Percentiles rank a stretch among this genome's conserved stretches.
phyloP scores from a whole-genome alignment of 228 moss, liverwort and hornwort genomes.

The Sphagnum magellanicum region DNA sequence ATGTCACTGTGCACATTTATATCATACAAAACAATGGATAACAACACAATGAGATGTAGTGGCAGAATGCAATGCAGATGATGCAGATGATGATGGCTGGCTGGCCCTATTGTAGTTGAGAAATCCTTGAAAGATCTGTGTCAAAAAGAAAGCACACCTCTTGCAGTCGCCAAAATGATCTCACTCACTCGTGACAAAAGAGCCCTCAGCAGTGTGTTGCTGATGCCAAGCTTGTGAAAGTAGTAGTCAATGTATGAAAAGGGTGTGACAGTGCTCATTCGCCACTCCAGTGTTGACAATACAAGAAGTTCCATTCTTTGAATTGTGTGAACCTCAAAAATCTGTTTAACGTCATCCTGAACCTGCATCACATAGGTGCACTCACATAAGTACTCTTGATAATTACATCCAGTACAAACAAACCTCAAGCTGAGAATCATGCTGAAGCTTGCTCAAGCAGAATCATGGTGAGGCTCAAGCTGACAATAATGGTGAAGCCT shows the following conservation, averaged over 20 bases:
- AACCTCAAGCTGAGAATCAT: background rate
- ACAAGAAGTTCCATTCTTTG: slow-evolving; percentile 52
- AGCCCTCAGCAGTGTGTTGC: slow-evolving; percentile 26
- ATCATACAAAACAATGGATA: background rate
- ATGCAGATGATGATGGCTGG: background rate
- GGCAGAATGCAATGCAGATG: background rate
- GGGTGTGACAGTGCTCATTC: slow-evolving; percentile 52
- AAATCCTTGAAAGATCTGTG: background rate
- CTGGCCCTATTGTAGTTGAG: no score
- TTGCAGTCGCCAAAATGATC: slow-evolving; percentile 32
- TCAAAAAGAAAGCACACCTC: slow-evolving; percentile 22
- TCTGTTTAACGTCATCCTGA: slow-evolving; percentile 23
- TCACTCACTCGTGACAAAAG: slow-evolving; percentile 38
- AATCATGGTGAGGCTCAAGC: background rate
- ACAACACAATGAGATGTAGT: background rate
- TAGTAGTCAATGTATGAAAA: slow-evolving; percentile 47
- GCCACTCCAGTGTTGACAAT: slow-evolving; percentile 47
- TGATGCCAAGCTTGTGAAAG: slow-evolving; percentile 46
- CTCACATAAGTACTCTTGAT: no score
- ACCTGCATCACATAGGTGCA: slow-evolving; percentile 12
- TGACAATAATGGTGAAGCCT: background rate
- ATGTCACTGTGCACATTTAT: no score
- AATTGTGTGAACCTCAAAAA: slow-evolving; percentile 48
- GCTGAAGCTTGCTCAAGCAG: background rate
- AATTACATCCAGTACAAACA: background rate